Percentiles rank a stretch among this genome's conserved stretches.
phyloP scores from a whole-genome alignment of 2,329 filamentous ascomycete species.

The Aspergillus ibericus region DNA sequence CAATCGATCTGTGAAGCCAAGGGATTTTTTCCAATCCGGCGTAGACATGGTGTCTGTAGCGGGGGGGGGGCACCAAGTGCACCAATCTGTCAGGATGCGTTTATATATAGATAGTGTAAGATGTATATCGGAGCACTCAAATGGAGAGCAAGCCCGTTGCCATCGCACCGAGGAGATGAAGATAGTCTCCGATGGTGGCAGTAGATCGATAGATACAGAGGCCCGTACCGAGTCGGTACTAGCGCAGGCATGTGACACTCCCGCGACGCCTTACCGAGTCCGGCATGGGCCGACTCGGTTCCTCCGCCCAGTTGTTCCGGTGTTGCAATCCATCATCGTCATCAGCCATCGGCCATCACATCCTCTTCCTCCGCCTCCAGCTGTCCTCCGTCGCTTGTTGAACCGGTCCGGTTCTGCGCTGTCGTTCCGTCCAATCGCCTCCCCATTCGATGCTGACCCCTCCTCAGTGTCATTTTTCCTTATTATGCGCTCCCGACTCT shows the following conservation, averaged over 20 bases:
- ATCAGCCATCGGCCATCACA: slow-evolving; percentile 15
- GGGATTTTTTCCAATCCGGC: slow-evolving; percentile 49
- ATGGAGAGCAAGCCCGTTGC: too few relatives aligned
- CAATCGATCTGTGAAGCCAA: slow-evolving; percentile 63
- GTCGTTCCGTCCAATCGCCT: slow-evolving; percentile 11
- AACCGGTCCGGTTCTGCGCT: slow-evolving; percentile 10
- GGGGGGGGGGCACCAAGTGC: not conserved
- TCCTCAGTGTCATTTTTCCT: slow-evolving; percentile 15
- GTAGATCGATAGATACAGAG: not conserved
- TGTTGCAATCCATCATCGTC: slow-evolving; percentile 9
- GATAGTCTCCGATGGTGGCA: too few relatives aligned
- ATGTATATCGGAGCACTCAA: too few relatives aligned
- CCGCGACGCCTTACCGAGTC: not conserved
- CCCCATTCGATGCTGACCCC: slow-evolving; percentile 25
- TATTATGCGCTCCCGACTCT: slow-evolving; percentile 36
- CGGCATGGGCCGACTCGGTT: slow-evolving; percentile 3
- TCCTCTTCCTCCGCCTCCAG: slow-evolving; percentile 17
- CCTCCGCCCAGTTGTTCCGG: slow-evolving; percentile 9
- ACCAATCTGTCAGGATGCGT: not conserved
- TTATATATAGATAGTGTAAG: not conserved
- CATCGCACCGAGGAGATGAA: too few relatives aligned
- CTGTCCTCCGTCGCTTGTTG: slow-evolving; percentile 14
- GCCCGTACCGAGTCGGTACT: not conserved
- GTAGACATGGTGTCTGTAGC: not conserved
- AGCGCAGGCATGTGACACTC: slow-evolving; percentile 3